Evolutionary conservation across 1,284 basidiomycete species (phyloP).

Genomic region (Wolfiporia cocos): DNA sequence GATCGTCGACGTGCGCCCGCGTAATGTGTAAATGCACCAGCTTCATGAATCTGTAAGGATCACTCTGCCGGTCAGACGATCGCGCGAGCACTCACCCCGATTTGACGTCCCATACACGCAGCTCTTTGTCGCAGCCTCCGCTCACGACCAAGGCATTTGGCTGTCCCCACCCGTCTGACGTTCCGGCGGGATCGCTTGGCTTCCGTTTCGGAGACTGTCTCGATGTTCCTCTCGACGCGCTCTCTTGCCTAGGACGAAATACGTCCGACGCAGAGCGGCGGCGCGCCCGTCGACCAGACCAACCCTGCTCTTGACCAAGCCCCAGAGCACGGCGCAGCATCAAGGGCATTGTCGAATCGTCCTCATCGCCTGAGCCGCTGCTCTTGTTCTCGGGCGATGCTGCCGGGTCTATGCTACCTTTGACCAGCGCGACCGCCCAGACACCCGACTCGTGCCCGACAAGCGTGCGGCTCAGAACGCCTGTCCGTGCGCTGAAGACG

Average conservation of each 20-base stretch:
- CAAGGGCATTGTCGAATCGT: conserved; percentile 20
- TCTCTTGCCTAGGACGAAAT: conserved; percentile 13
- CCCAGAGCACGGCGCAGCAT: conserved; percentile 29
- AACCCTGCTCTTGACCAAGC: conserved; percentile 16
- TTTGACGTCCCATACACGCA: conserved; percentile 89
- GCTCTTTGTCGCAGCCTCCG: conserved; percentile 86
- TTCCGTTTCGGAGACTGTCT: too few relatives aligned
- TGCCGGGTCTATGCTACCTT: conserved; percentile 15
- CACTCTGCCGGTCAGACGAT: too few relatives aligned
- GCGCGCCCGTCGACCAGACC: conserved; percentile 7
- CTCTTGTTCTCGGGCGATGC: too few relatives aligned
- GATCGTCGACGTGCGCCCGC: conserved; percentile 88
- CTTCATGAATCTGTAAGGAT: too few relatives aligned
- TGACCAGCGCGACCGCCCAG: conserved; percentile 84
- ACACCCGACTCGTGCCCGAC: conserved; percentile 87
- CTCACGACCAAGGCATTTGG: conserved; percentile 75
- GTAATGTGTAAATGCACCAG: conserved; percentile 73
- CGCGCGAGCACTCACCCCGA: conserved; percentile 59
- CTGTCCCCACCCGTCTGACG: conserved; percentile 62
- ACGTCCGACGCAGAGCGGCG: conserved; percentile 7
- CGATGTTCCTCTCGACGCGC: too few relatives aligned
- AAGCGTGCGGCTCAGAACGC: conserved; percentile 73
- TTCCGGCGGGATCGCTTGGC: conserved; percentile 60
- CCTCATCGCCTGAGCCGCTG: conserved; percentile 3
- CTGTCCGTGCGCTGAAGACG: conserved; percentile 80